Conservation (phyloP, 805 yeast species). For the Starmera quercuum region DNA sequence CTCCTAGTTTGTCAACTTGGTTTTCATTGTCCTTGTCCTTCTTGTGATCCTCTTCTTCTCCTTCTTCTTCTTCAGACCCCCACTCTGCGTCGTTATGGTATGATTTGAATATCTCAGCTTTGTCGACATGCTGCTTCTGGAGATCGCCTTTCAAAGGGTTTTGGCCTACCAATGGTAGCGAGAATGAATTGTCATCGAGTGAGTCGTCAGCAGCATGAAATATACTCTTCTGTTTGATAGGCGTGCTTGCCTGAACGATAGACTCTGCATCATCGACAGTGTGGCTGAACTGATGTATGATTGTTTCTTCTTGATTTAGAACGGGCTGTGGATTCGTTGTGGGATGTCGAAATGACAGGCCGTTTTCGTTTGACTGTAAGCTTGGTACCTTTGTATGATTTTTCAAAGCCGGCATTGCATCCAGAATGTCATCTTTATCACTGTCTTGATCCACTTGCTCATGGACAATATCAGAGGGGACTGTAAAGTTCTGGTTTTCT, state of each 20-base stretch:
- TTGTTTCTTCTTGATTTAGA: neutral
- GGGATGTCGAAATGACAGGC: too few relatives aligned
- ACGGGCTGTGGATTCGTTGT: too few relatives aligned
- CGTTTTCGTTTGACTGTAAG: neutral
- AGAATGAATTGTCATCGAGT: conserved; percentile 42
- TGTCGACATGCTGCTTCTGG: conserved; percentile 3
- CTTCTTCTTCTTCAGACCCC: conserved; percentile 4
- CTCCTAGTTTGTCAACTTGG: neutral
- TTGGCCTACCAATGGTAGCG: conserved; percentile 30
- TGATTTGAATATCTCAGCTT: too few relatives aligned
- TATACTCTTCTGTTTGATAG: neutral
- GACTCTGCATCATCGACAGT: neutral
- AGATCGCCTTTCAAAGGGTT: neutral
- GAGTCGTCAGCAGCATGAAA: conserved; percentile 2
- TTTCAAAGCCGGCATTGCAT: neutral
- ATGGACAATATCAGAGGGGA: conserved; percentile 1
- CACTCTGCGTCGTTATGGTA: too few relatives aligned
- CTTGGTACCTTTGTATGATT: neutral
- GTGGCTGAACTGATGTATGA: neutral
- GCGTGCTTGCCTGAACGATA: neutral
- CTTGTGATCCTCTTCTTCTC: conserved; percentile 7
- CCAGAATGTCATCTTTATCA: neutral
- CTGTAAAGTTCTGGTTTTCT: neutral
- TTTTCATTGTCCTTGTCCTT: conserved; percentile 6
- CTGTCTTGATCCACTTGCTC: conserved; percentile 1